Base-by-base conservation (phyloP, 495 filamentous ascomycete genomes). In the Penicillium flavigenum region DNA sequence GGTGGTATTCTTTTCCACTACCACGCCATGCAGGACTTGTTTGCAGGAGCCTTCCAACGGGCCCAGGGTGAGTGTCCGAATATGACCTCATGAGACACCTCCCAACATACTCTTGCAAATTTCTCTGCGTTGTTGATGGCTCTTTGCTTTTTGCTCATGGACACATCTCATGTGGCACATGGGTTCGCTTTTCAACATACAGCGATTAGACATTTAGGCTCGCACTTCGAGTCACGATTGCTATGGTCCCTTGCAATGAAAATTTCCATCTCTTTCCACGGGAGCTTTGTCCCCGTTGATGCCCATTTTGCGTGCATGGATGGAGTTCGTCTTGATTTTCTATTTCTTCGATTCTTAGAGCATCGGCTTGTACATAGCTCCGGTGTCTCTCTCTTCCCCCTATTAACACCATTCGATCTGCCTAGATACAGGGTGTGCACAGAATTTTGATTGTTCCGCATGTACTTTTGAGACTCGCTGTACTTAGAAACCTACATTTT, bases 1-100 rank as follows among this genome's bases (percentile, higher is more conserved):
- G 89, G 92, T 19, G 94, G 94, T n/a, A 99, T 99, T 47, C 72
- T 98, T 6, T 98, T 93, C 69, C 94, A 99, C 74, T 99, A 97
- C 69, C 77, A 80, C 24, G 94, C 94, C 24, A 98, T 99, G 94
- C 90, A 96, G 66, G 84, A 91, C 46, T 91, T 99, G 65, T 99
- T 99, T 63, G 76, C 88, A 0, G 78, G 79, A 42, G 94, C 94
- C n/a, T 96, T 96, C 73, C 67, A 75, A 57, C 78, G 91, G 46
- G 91, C 88, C 31, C 58, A 74, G 57, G 76, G 76, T 29, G 77
- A 81, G 61, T 86, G 85, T 57, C 79, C 81, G 8, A 72, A 71
- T 47, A 44, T 76, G 59, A 58, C 62, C 2, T 42, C 60, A 1
- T 71, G 57, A 69, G 14, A 24, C 32, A 41, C 42, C 5, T 45